Conservation (phyloP, 1,284 basidiomycete species). For the Marasmius tenuissimus region DNA sequence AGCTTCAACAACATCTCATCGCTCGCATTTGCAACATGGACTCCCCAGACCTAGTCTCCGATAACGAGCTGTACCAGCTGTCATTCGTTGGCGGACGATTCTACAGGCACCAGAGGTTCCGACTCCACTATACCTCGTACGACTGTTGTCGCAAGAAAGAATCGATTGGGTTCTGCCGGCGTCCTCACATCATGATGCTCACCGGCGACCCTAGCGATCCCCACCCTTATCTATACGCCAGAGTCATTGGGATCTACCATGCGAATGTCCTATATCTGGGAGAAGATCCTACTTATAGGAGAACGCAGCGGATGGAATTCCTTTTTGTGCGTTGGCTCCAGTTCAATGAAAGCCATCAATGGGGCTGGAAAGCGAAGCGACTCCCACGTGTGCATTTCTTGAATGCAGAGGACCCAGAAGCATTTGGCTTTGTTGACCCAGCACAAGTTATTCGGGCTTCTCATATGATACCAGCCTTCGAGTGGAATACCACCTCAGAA, state of each 20-base stretch:
- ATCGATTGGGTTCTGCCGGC: conserved; percentile 18
- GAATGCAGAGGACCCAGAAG: background rate
- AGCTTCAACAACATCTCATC: conserved; percentile 4
- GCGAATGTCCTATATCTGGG: conserved; percentile 16
- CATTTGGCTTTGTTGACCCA: background rate
- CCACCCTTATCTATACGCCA: conserved; percentile 34
- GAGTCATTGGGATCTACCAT: conserved; percentile 34
- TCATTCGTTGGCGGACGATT: conserved; percentile 12
- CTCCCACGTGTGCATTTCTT: background rate
- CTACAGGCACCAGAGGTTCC: conserved; percentile 16
- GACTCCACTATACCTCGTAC: conserved; percentile 24
- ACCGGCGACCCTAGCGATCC: background rate
- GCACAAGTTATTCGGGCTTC: background rate
- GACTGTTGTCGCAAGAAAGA: conserved; percentile 22
- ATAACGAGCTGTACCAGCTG: background rate
- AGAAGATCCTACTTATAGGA: no score
- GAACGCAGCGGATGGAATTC: no score
- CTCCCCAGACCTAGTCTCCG: background rate
- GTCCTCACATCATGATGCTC: conserved; percentile 21
- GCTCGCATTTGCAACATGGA: background rate
- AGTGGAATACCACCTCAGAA: background rate
- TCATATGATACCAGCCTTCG: background rate
- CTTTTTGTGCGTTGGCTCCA: no score
- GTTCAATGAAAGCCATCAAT: background rate
- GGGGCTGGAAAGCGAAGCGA: background rate